phyloP scores from a whole-genome alignment of 148 eudicot genomes.

The Diospyros lotus region DNA sequence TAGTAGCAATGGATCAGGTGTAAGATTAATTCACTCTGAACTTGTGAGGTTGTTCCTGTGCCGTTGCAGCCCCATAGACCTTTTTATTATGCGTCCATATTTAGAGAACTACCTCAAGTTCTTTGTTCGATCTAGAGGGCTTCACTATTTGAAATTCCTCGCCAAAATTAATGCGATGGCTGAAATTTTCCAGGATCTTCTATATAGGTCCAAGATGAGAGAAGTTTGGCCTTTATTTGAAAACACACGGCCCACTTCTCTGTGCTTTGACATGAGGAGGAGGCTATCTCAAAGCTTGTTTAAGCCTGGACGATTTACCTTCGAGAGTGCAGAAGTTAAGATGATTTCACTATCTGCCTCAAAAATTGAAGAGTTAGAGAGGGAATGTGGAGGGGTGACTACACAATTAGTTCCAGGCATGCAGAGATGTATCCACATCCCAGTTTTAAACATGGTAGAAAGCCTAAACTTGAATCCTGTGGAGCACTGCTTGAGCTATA shows the following conservation, averaged over 20 bases:
- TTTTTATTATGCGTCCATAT: constrained; percentile 1
- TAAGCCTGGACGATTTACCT: background rate
- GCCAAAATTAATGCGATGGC: background rate
- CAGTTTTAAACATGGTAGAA: too few relatives aligned
- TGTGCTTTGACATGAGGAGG: background rate
- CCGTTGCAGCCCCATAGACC: background rate
- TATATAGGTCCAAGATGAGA: background rate
- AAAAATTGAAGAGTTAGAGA: background rate
- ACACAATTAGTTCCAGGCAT: background rate
- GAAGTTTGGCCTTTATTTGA: background rate
- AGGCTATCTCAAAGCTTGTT: background rate
- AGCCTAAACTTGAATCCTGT: too few relatives aligned
- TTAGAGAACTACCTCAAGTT: background rate
- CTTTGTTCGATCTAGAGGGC: background rate
- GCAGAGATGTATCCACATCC: too few relatives aligned
- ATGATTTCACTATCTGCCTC: background rate
- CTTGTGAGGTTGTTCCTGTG: constrained; percentile 6
- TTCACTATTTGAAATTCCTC: background rate
- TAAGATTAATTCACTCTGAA: background rate
- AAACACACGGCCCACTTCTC: background rate
- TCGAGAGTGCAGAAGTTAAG: background rate
- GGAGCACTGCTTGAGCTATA: too few relatives aligned
- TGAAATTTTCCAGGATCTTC: background rate
- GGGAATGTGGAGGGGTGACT: background rate
- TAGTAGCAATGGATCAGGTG: background rate